A percentile compares a stretch with the other conserved stretches of the same genome.
Conservation (phyloP, 2,329 filamentous ascomycete genomes). For the Pseudocercospora eumusae region DNA sequence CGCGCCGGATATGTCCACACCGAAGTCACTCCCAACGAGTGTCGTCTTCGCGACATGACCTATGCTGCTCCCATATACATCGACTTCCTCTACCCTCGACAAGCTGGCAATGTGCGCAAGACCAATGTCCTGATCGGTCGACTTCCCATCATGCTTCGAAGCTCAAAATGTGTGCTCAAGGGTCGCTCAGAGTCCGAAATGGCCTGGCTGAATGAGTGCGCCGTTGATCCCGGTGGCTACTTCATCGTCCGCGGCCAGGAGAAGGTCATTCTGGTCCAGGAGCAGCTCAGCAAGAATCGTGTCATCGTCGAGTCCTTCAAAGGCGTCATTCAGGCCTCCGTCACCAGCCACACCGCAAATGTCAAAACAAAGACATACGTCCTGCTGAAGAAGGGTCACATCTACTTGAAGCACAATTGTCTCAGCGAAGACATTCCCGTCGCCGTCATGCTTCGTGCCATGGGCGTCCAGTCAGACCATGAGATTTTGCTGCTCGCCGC, state of each 20-base stretch:
- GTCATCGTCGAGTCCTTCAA: constrained; percentile 98
- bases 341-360: constrained; percentile 96
- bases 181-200: constrained; percentile 84
- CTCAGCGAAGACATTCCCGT: constrained; percentile 93
- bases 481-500: constrained; percentile 92
- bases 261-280: constrained; percentile 97
- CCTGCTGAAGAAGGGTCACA: constrained; percentile 86
- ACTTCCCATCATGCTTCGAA: constrained; percentile 95
- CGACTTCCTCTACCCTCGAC: constrained; percentile 86
- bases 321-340: constrained; percentile 88
- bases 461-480: constrained; percentile 90
- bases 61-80: constrained; percentile 93
- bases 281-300: constrained; percentile 98
- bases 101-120: constrained; percentile 72
- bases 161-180: constrained; percentile 84
- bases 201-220: constrained; percentile 91
- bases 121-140: constrained; percentile 78
- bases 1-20: constrained; percentile 67
- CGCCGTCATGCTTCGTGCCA: constrained; percentile 86
- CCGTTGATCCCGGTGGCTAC: constrained; percentile 93
- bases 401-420: constrained; percentile 89
- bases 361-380: constrained; percentile 98
- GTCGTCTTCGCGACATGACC: constrained; percentile 93
- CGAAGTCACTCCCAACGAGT: constrained; percentile 86
- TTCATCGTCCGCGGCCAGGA: constrained; percentile 98